Evolutionary conservation across 805 yeast species (phyloP), one percentile per base, ranked within the genome.

Genomic region (Peterozyma toletana): DNA sequence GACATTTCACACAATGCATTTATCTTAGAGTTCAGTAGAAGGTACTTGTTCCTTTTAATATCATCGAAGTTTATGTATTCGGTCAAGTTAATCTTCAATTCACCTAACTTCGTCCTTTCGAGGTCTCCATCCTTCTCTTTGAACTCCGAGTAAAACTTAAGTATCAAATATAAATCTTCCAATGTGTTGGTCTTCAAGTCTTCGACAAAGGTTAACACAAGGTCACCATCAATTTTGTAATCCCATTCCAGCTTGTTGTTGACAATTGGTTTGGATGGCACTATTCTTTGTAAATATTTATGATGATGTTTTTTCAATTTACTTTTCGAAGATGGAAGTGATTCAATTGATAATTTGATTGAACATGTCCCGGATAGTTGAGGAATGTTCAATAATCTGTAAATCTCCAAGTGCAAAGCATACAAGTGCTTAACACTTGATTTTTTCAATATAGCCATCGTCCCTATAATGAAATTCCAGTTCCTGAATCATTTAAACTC

Each of bases 371-470:
- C 95, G 2, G 79, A 67, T 1, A 83, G 70, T 51, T 86, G 89
- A 1, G 98, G 98, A 29, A 91, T 75, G 54, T 90, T 90, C n/a
- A 82, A 73, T 39, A 91, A 66, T 50, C 86, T 95, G 44, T 76
- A 73, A 39, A 89, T 71, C 14, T 71, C 60, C 29, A 87, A 62
- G 16, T 68, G 59, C 35, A 87, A 68, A 40, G 75, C 65, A 60
- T 86, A 90, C 61, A 78, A 78, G 45, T 47, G 38, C 31, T 51
- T 62, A 13, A 57, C 63, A 11, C 47, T 62, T 21, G 67, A 62
- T 46, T 60, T 56, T 21, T 7, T 21, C 7, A 21, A 21, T 21
- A 21, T 21, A 21, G 27, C 27, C 27, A 21, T 21, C 7, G 7
- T 5, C 27, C 27, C 7, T 21, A 21, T 21, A 5, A 21, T 21